Percentiles rank a stretch among this genome's conserved stretches.
These are phyloP conservation scores for Anthostomella pinea DNA, from an alignment of 2,329 filamentous ascomycete species.

Conservation along the genomic window DNA sequence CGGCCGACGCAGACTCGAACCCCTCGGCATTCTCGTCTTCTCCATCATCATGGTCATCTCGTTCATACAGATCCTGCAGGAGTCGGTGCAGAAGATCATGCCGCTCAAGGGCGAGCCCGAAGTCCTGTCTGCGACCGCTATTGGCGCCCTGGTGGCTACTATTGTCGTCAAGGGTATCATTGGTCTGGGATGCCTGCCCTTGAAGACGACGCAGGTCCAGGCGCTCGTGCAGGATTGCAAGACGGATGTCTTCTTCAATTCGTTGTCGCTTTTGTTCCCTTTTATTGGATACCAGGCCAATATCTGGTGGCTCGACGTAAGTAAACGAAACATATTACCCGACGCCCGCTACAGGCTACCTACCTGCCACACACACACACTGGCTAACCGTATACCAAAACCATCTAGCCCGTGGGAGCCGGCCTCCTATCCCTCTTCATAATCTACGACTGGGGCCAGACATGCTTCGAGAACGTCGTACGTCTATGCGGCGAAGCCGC, in stretches of 20 bases:
- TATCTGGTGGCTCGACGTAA: constrained; percentile 65
- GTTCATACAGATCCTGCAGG: constrained; percentile 58
- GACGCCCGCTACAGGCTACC: too few species aligned
- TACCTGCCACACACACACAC: too few species aligned
- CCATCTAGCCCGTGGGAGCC: constrained; percentile 52
- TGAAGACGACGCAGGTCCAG: constrained; percentile 64
- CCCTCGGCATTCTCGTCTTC: constrained; percentile 61
- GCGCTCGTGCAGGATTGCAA: constrained; percentile 63
- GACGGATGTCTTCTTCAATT: constrained; percentile 63
- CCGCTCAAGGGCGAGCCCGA: constrained; percentile 45
- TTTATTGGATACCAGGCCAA: constrained; percentile 56
- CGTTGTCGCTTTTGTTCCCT: constrained; percentile 60
- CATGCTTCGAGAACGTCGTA: constrained; percentile 57
- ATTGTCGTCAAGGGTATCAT: constrained; percentile 59
- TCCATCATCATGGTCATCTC: constrained; percentile 62
- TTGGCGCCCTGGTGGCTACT: constrained; percentile 55
- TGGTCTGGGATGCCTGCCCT: constrained; percentile 55
- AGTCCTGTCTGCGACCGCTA: constrained; percentile 49
- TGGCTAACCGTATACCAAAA: not conserved
- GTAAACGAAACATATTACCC: constrained; percentile 1
- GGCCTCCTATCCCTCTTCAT: constrained; percentile 63
- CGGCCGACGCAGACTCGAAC: constrained; percentile 54
- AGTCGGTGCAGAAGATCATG: constrained; percentile 56
- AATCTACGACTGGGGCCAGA: constrained; percentile 66
- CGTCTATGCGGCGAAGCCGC: constrained; percentile 58